Conservation (phyloP, 2,329 filamentous ascomycete species). For the Fusarium tricinctum region DNA sequence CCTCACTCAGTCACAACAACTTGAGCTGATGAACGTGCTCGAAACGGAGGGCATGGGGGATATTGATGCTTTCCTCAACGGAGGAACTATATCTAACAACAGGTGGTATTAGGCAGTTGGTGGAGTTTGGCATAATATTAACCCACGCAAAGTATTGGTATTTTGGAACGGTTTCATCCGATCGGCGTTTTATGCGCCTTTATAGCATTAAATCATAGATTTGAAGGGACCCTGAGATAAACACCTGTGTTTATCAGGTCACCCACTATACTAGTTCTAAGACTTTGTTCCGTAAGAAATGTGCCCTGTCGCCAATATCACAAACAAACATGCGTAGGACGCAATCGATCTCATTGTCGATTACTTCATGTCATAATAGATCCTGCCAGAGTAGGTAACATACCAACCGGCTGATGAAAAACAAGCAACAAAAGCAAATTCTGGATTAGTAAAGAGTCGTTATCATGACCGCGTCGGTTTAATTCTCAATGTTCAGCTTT, state of each 20-base stretch:
- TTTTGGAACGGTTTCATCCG: slow-evolving; percentile 26
- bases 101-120: slow-evolving; percentile 52
- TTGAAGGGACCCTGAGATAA: slow-evolving; percentile 21
- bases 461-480: neutral
- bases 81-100: slow-evolving; percentile 48
- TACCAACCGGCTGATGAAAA: neutral
- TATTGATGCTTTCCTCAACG: slow-evolving; percentile 71
- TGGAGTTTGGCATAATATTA: slow-evolving; percentile 13
- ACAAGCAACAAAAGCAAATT: neutral
- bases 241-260: slow-evolving; percentile 23
- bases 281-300: neutral
- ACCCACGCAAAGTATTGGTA: slow-evolving; percentile 15
- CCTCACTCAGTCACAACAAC: slow-evolving; percentile 83
- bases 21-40: slow-evolving; percentile 84
- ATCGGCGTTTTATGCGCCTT: slow-evolving; percentile 6
- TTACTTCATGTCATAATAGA: slow-evolving; percentile 2
- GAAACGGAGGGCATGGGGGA: slow-evolving; percentile 76
- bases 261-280: slow-evolving; percentile 17
- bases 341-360: neutral
- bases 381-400: neutral
- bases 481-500: slow-evolving; percentile 26
- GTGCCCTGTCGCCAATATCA: neutral
- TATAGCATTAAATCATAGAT: slow-evolving; percentile 38
- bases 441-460: slow-evolving; percentile 3
- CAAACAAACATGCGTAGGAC: neutral